Base-by-base conservation (phyloP, 148 eudicot species). In the Arbutus unedo region DNA sequence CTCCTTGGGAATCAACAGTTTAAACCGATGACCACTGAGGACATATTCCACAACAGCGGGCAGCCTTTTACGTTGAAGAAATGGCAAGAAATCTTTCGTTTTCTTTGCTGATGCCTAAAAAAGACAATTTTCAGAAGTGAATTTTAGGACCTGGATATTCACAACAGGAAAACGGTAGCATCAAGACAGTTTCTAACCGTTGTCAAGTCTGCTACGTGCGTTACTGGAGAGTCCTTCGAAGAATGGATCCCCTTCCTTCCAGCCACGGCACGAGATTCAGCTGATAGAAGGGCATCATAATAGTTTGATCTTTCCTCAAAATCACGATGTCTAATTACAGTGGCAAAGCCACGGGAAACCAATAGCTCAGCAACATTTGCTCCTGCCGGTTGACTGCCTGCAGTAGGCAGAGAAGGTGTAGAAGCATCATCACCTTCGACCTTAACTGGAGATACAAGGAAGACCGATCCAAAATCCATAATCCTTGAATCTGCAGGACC, bases 391-490 rank as follows among this genome's bases (percentile, higher is more conserved):
- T 91, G 93, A 81, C 84, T 89, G 81, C 86, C 88, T 55, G 87
- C 82, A 57, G 88, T 57, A 83, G 93, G 78, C 38, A 86, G 81
- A 75, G 88, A 89, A 85, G 92, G 44, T 70, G 90, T 23, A 45
- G 87, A 50, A 49, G 85, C 80, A 87, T 84, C 89, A 48, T 82
- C 93, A 76, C 87, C 95, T 53, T 89, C 91, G 77, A 70, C 90
- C 89, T 94, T 94, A 13, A 89, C 80, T 50, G 93, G 92, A 87
- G 91, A 86, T 47, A 80, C 82, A 77, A 97, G 86, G 87, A 97
- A 94, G 79, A 93, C 95, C 16, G 99, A 87, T 70, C 98, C 99
- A 81, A 93, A 97, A 88, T 95, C 93, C 93, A 94, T 92, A 38
- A 93, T 92, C 82, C 89, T 92, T 72, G 91, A 75, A 77, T 93